These are phyloP conservation scores for Saccharomyces eubayanus DNA, from an alignment of 805 yeast genomes.

Conservation along the genomic window DNA sequence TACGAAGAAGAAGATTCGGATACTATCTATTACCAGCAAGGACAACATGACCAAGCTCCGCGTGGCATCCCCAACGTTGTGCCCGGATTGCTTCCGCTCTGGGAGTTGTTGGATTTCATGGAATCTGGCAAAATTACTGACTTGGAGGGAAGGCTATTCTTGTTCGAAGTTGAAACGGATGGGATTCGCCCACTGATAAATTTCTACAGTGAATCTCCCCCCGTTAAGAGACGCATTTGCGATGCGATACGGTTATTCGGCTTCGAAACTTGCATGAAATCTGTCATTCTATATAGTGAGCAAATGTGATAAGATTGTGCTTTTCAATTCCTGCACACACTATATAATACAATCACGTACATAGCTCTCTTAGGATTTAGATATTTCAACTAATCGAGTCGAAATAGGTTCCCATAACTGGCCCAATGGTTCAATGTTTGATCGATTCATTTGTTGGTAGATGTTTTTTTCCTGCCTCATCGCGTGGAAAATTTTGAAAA, in stretches of 20 bases:
- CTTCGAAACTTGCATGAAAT: constrained; percentile 25
- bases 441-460: neutral
- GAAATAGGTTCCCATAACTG: neutral
- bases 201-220: constrained; percentile 16
- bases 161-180: constrained; percentile 17
- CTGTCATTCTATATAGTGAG: neutral
- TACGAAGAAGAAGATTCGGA: constrained; percentile 7
- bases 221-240: constrained; percentile 27
- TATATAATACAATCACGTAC: neutral
- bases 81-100: constrained; percentile 45
- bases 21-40: constrained; percentile 1
- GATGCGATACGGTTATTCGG: constrained; percentile 41
- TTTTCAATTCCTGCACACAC: neutral
- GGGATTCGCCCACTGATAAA: constrained; percentile 22
- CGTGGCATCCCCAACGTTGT: constrained; percentile 35
- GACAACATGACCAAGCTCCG: constrained; percentile 2
- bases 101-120: constrained; percentile 36
- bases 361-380: neutral
- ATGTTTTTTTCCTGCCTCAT: neutral
- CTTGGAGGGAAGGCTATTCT: constrained; percentile 19
- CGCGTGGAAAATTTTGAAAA: neutral
- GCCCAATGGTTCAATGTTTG: constrained; percentile 1
- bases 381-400: neutral
- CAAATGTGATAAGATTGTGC: neutral
- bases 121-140: constrained; percentile 22